Evolutionary conservation across 139 green algal genomes (phyloP).

Genomic region (Chlorella sp.): DNA sequence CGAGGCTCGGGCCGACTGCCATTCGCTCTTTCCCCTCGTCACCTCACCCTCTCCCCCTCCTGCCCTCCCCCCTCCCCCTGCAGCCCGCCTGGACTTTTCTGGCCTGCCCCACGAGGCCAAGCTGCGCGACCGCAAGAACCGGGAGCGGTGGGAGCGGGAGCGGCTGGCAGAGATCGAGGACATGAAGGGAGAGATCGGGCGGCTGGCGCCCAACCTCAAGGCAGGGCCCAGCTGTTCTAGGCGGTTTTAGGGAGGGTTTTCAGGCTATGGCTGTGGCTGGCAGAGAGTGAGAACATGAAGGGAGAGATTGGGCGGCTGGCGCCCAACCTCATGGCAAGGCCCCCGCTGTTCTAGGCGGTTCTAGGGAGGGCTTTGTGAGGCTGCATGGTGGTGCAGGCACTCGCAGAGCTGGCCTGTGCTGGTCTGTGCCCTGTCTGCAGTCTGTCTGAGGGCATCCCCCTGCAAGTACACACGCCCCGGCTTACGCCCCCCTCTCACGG

Average conservation of each 20-base stretch:
- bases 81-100: slow-evolving; percentile 47
- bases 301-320: no score
- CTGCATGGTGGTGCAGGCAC: no score
- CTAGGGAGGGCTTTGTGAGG: neutral
- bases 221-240: slow-evolving; percentile 45
- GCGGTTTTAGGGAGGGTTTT: no score
- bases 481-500: no score
- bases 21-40: neutral
- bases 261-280: no score
- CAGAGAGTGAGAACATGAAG: no score
- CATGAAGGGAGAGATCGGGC: slow-evolving; percentile 55
- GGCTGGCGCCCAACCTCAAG: slow-evolving; percentile 85
- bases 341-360: no score
- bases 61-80: neutral
- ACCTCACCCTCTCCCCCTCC: neutral
- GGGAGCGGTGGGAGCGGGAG: slow-evolving; percentile 42
- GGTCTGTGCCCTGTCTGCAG: no score
- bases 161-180: slow-evolving; percentile 55
- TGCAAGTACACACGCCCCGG: no score
- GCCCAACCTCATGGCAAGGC: no score
- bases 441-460: no score
- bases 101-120: slow-evolving; percentile 35
- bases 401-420: no score
- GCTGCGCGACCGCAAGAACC: slow-evolving; percentile 37
- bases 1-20: neutral